A percentile compares a stretch with the other conserved stretches of the same genome.
phyloP scores from a whole-genome alignment of 768 basidiomycete genomes.

The Butyriboletus loyo region DNA sequence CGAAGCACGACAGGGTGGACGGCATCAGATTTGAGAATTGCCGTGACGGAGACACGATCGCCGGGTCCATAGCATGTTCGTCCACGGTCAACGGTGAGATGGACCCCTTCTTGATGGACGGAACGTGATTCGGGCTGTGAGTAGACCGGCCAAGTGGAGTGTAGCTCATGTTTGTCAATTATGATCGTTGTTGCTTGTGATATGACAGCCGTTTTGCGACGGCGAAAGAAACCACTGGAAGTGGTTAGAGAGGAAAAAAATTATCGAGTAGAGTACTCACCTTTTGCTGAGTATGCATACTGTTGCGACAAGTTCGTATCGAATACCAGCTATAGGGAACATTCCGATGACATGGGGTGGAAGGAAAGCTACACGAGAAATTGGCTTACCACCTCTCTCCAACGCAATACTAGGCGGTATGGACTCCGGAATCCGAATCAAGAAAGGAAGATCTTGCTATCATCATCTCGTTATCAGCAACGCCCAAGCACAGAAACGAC shows the following conservation, averaged over 20 bases:
- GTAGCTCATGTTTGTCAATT: slow-evolving; percentile 92
- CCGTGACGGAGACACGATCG: slow-evolving; percentile 71
- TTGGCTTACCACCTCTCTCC: slow-evolving; percentile 61
- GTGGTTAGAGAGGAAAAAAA: neutral
- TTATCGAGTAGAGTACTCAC: slow-evolving; percentile 37
- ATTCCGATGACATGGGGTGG: neutral
- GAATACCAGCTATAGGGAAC: slow-evolving; percentile 66
- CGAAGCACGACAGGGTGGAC: slow-evolving; percentile 69
- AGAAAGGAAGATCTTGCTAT: slow-evolving; percentile 87
- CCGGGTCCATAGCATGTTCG: slow-evolving; percentile 84
- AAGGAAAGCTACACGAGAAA: neutral
- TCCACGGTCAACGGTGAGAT: slow-evolving; percentile 70
- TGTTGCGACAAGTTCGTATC: slow-evolving; percentile 87
- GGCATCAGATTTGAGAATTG: slow-evolving; percentile 69
- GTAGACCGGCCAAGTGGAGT: slow-evolving; percentile 92
- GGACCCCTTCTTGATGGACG: slow-evolving; percentile 62
- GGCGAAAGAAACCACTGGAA: slow-evolving; percentile 69
- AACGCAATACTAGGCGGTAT: slow-evolving; percentile 84
- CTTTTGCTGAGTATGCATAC: slow-evolving; percentile 85
- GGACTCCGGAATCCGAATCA: slow-evolving; percentile 88
- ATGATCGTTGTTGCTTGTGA: slow-evolving; percentile 69
- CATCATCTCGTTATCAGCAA: slow-evolving; percentile 2
- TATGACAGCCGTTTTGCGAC: slow-evolving; percentile 66
- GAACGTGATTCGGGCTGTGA: slow-evolving; percentile 73
- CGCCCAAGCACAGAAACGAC: neutral